Evolutionary conservation across 1,139 yeast genomes (phyloP).

Genomic region (Maudiozyma humilis): DNA sequence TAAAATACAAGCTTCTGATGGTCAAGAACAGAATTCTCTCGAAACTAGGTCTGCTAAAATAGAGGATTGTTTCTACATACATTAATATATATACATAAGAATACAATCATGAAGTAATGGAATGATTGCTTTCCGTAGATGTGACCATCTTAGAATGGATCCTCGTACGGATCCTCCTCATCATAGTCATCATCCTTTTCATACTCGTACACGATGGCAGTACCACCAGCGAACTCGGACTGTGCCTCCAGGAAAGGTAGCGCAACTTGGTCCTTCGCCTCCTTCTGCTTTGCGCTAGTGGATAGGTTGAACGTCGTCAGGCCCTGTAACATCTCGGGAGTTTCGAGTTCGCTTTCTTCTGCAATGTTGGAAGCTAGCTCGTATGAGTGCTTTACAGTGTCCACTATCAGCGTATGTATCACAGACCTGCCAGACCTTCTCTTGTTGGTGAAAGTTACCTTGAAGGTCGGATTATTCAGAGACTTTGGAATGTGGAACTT

Average conservation of each 20-base stretch:
- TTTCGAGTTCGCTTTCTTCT: conserved; percentile 32
- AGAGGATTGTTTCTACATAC: neutral
- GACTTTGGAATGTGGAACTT: conserved; percentile 43
- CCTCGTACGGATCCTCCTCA: conserved; percentile 96
- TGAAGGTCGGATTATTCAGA: conserved; percentile 42
- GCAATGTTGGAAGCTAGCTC: conserved; percentile 29
- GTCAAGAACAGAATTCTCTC: conserved; percentile 11
- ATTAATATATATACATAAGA: neutral
- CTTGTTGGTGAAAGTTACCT: conserved; percentile 51
- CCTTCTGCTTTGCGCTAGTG: conserved; percentile 64
- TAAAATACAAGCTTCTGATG: conserved; percentile 15
- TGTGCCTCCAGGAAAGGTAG: conserved; percentile 88
- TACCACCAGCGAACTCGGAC: conserved; percentile 63
- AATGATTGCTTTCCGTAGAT: neutral
- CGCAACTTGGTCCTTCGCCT: conserved; percentile 77
- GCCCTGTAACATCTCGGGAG: conserved; percentile 47
- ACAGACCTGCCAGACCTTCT: conserved; percentile 80
- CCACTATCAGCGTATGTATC: conserved; percentile 46
- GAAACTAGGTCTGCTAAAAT: conserved; percentile 6
- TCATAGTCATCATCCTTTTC: conserved; percentile 84
- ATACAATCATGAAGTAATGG: neutral
- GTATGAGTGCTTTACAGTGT: conserved; percentile 45
- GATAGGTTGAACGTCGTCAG: conserved; percentile 82
- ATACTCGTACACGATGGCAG: conserved; percentile 90
- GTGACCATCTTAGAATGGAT: conserved; percentile 54